Evolutionary conservation across 2,329 filamentous ascomycete genomes (phyloP).

Genomic region (Alternaria sp.): DNA sequence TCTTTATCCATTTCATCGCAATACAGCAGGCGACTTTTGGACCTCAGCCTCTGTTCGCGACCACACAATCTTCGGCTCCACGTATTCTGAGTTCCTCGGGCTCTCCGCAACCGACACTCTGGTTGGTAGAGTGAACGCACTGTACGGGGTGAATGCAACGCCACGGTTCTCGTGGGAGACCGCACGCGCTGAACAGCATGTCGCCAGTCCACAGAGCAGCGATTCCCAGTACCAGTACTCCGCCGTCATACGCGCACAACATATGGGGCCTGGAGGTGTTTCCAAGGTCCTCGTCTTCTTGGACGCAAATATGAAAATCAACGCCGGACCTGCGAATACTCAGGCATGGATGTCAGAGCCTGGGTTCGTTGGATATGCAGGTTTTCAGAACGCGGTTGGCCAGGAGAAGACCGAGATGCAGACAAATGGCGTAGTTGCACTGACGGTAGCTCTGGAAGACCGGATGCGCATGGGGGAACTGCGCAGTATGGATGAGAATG

Average conservation of each 20-base stretch:
- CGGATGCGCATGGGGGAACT: background rate
- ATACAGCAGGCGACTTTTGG: constrained; percentile 68
- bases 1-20: constrained; percentile 13
- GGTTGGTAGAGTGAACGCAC: background rate
- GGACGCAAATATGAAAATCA: background rate
- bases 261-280: background rate
- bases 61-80: constrained; percentile 72
- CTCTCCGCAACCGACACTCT: background rate
- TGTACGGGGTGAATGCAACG: background rate
- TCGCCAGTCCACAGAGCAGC: background rate
- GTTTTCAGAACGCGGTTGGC: background rate
- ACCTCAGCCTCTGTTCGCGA: constrained; percentile 68
- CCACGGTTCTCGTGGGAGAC: background rate
- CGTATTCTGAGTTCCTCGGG: constrained; percentile 66
- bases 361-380: background rate
- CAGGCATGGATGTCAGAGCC: background rate
- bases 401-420: background rate
- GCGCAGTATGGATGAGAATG: background rate
- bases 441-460: background rate
- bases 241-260: background rate
- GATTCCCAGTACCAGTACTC: background rate
- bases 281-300: background rate
- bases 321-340: background rate
- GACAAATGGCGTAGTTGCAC: background rate
- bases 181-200: background rate